These are phyloP conservation scores for Penicillium steckii DNA, from an alignment of 495 filamentous ascomycete species.

Conservation along the genomic window DNA sequence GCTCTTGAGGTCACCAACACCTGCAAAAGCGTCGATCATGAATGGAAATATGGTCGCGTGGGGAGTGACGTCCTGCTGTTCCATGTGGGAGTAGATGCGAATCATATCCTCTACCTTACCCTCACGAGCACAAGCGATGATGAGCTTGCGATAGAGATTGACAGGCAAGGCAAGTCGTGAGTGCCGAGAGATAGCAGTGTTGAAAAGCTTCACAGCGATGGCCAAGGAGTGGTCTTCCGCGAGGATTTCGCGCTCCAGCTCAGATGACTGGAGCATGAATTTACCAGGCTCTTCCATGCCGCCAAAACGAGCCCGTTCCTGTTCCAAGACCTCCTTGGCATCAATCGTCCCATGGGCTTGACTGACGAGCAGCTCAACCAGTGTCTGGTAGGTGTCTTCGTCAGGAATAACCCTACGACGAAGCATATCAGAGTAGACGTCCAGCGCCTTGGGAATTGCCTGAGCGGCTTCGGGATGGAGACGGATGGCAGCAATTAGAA, in stretches of 20 bases:
- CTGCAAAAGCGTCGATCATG: constrained; percentile 91
- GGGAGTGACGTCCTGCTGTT: constrained; percentile 66
- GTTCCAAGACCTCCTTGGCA: constrained; percentile 68
- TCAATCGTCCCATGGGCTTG: constrained; percentile 71
- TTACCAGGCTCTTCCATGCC: constrained; percentile 82
- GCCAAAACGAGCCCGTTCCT: constrained; percentile 75
- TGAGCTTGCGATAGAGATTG: constrained; percentile 76
- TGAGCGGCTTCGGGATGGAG: constrained; percentile 68
- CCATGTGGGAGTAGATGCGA: constrained; percentile 85
- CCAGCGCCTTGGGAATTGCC: constrained; percentile 83
- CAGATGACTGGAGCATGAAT: constrained; percentile 86
- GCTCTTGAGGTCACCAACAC: constrained; percentile 72
- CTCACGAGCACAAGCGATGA: constrained; percentile 79
- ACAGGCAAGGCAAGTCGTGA: constrained; percentile 57
- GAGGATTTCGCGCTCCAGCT: constrained; percentile 78
- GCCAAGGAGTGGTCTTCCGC: constrained; percentile 81
- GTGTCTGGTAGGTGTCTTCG: constrained; percentile 77
- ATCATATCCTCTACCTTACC: constrained; percentile 84
- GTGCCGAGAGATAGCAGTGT: constrained; percentile 60
- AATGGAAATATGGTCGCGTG: constrained; percentile 78
- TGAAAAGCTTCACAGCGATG: constrained; percentile 81
- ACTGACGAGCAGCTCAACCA: constrained; percentile 77
- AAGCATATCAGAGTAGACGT: constrained; percentile 96
- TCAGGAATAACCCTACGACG: constrained; percentile 78
- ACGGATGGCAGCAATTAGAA: constrained; percentile 78